Conservation (phyloP, 768 basidiomycete genomes). For the Lactarius tabidus region DNA sequence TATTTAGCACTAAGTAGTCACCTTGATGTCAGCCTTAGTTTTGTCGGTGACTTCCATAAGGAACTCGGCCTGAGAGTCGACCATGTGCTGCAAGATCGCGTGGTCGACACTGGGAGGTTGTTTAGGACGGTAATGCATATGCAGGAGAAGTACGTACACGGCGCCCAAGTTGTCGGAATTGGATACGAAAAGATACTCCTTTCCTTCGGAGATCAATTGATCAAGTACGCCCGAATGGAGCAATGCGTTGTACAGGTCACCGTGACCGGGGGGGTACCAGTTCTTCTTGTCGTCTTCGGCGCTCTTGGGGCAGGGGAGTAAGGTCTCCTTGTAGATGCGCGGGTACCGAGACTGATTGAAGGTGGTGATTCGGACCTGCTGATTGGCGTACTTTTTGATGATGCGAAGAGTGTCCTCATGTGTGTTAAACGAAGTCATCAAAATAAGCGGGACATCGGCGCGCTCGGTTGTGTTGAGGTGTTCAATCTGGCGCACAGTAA, state of each 20-base stretch:
- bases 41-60: slow-evolving; percentile 79
- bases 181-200: slow-evolving; percentile 76
- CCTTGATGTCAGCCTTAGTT: slow-evolving; percentile 76
- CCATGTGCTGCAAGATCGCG: slow-evolving; percentile 63
- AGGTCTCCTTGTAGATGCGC: slow-evolving; percentile 64
- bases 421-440: slow-evolving; percentile 82
- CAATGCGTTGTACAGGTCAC: slow-evolving; percentile 69
- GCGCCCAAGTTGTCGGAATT: slow-evolving; percentile 77
- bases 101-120: slow-evolving; percentile 52
- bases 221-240: slow-evolving; percentile 71
- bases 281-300: slow-evolving; percentile 59
- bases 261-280: slow-evolving; percentile 79
- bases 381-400: slow-evolving; percentile 78
- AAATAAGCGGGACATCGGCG: slow-evolving; percentile 71
- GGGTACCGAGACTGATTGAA: slow-evolving; percentile 77
- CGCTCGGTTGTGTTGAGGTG: slow-evolving; percentile 59
- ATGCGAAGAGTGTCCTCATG: slow-evolving; percentile 74
- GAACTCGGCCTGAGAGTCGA: slow-evolving; percentile 60
- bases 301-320: slow-evolving; percentile 57
- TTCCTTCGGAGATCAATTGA: slow-evolving; percentile 63
- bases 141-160: slow-evolving; percentile 37
- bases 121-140: slow-evolving; percentile 15
- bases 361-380: slow-evolving; percentile 66
- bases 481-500: slow-evolving; percentile 61
- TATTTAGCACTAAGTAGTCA: background rate